Conservation (phyloP, 768 basidiomycete genomes). For the Melanogaster broomeanus region DNA sequence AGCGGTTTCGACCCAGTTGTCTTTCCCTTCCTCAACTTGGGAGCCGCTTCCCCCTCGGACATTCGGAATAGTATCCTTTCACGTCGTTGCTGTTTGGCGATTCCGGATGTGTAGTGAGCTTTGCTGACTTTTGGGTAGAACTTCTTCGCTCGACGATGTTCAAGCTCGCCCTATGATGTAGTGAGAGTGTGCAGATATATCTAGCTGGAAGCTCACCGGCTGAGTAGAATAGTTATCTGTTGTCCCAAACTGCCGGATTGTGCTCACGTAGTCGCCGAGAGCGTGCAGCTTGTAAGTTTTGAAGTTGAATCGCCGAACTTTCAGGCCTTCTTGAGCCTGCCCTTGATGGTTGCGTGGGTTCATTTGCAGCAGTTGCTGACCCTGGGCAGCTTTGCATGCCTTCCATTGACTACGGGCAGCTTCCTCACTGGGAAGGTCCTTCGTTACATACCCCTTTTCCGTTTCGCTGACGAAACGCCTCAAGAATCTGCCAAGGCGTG, state of each 20-base stretch:
- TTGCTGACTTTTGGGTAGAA: conserved; percentile 41
- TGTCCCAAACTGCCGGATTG: conserved; percentile 11
- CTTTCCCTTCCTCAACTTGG: too few species aligned
- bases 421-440: conserved; percentile 33
- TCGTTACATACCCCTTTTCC: conserved; percentile 13
- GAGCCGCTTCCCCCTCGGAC: neutral
- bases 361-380: neutral
- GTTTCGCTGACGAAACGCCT: too few species aligned
- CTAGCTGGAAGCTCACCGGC: conserved; percentile 19
- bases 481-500: conserved; percentile 21
- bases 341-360: neutral
- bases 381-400: neutral
- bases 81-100: conserved; percentile 27
- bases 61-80: conserved; percentile 5
- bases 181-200: neutral
- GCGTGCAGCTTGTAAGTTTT: conserved; percentile 18
- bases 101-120: conserved; percentile 26
- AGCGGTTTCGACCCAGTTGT: too few species aligned
- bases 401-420: conserved; percentile 19
- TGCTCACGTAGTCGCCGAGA: conserved; percentile 13
- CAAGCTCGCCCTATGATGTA: conserved; percentile 28
- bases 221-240: conserved; percentile 39
- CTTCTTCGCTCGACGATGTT: conserved; percentile 39
- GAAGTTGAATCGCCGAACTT: conserved; percentile 13
- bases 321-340: neutral